Evolutionary conservation across 306 rosid genomes (phyloP).

Genomic region (Comarum palustre): DNA sequence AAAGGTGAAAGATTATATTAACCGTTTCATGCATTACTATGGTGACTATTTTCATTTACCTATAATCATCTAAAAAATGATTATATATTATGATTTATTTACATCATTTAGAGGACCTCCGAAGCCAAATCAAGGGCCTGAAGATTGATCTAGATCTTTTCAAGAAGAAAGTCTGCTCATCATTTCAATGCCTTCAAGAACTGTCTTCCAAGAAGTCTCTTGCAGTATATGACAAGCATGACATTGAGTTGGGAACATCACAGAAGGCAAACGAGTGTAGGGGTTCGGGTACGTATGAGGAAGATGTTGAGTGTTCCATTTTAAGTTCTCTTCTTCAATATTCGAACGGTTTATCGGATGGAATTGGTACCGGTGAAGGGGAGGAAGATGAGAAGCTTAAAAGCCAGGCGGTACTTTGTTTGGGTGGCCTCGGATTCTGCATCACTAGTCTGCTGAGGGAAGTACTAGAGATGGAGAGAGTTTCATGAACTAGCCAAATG

Average conservation of each 20-base stretch:
- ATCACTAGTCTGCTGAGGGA: constrained; percentile 45
- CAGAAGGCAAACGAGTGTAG: constrained; percentile 17
- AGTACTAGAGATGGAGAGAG: constrained; percentile 46
- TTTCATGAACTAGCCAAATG: constrained; percentile 47
- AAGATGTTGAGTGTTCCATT: constrained; percentile 33
- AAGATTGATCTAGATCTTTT: constrained; percentile 39
- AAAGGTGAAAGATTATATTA: no score
- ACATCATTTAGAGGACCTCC: constrained; percentile 23
- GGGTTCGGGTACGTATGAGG: constrained; percentile 30
- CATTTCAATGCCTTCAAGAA: constrained; percentile 33
- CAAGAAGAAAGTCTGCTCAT: constrained; percentile 35
- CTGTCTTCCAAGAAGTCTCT: constrained; percentile 34
- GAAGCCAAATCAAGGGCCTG: constrained; percentile 28
- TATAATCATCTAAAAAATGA: no score
- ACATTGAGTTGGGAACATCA: constrained; percentile 40
- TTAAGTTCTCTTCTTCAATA: constrained; percentile 45
- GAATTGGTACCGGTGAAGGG: constrained; percentile 24
- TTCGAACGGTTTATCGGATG: constrained; percentile 41
- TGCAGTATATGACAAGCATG: constrained; percentile 31
- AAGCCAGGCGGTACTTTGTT: constrained; percentile 44
- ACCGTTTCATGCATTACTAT: no score
- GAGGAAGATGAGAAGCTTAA: constrained; percentile 41
- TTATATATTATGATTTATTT: no score
- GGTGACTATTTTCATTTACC: no score
- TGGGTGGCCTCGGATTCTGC: constrained; percentile 66